Percentiles rank a stretch among this genome's conserved stretches.
These are phyloP conservation scores for Monilinia polystroma DNA, from an alignment of 2,329 filamentous ascomycete genomes.

Conservation along the genomic window DNA sequence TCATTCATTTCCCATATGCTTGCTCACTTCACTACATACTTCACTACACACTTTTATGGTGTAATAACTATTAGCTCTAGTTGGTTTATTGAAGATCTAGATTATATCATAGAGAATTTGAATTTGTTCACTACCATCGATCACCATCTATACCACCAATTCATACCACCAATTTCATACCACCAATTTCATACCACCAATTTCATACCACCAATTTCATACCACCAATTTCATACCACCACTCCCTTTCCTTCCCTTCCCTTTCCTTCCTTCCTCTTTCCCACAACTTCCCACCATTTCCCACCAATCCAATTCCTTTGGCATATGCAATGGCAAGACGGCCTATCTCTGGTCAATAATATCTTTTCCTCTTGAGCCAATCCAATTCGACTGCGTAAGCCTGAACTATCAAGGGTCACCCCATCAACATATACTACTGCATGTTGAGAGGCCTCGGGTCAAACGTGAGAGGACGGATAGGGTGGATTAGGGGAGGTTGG, in stretches of 20 bases:
- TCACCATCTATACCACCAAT: background rate
- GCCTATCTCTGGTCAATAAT: constrained; percentile 41
- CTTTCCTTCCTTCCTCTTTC: constrained; percentile 2
- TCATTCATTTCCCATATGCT: constrained; percentile 18
- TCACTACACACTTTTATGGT: constrained; percentile 25
- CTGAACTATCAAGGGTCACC: constrained; percentile 36
- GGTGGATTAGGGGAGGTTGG: constrained; percentile 29
- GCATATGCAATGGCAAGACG: constrained; percentile 37
- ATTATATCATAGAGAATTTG: constrained; percentile 13
- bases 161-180: constrained; percentile 1
- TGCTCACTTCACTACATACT: background rate
- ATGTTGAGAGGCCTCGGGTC: constrained; percentile 32
- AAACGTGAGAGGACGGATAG: constrained; percentile 36
- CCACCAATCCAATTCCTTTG: constrained; percentile 24
- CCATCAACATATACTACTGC: constrained; percentile 36
- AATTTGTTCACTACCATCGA: background rate
- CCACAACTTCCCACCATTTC: constrained; percentile 16
- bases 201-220: background rate
- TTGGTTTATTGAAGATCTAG: constrained; percentile 21
- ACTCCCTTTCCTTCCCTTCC: no score
- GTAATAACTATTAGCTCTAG: constrained; percentile 1
- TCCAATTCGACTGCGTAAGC: constrained; percentile 35
- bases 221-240: constrained; percentile 4
- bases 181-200: background rate
- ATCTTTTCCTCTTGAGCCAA: constrained; percentile 35